Conservation (phyloP, 345 rosid genomes). For the Syzygium aromaticum region DNA sequence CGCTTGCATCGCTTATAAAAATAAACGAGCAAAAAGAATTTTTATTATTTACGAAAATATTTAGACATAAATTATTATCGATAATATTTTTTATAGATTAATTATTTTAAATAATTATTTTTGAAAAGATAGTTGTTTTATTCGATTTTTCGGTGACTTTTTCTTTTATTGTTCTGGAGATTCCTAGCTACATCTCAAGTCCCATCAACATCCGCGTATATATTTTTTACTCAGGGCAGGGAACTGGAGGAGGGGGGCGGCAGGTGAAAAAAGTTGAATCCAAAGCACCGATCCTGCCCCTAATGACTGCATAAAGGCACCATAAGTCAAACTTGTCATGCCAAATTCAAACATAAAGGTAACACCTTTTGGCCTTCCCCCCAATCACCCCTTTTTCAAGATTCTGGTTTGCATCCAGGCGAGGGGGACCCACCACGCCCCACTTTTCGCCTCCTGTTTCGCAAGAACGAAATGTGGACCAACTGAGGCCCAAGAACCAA, state of each 20-base stretch:
- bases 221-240: not conserved
- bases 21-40: not conserved
- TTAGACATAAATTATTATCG: not conserved
- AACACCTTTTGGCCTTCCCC: not conserved
- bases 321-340: conserved; percentile 4
- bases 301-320: not conserved
- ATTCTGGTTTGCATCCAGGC: not conserved
- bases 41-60: not conserved
- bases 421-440: not conserved
- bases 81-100: not conserved
- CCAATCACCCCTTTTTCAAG: not conserved
- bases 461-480: not conserved
- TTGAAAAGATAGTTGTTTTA: not conserved
- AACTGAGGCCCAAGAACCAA: not conserved
- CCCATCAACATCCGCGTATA: not conserved
- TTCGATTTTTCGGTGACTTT: not conserved
- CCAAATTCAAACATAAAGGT: not conserved
- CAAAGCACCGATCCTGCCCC: not conserved
- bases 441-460: not conserved
- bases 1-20: not conserved
- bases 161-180: not conserved
- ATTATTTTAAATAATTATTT: not conserved
- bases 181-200: not conserved
- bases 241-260: not conserved
- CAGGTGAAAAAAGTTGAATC: not conserved